Conservation (phyloP, 2,329 filamentous ascomycete genomes). For the Tolypocladium album region DNA sequence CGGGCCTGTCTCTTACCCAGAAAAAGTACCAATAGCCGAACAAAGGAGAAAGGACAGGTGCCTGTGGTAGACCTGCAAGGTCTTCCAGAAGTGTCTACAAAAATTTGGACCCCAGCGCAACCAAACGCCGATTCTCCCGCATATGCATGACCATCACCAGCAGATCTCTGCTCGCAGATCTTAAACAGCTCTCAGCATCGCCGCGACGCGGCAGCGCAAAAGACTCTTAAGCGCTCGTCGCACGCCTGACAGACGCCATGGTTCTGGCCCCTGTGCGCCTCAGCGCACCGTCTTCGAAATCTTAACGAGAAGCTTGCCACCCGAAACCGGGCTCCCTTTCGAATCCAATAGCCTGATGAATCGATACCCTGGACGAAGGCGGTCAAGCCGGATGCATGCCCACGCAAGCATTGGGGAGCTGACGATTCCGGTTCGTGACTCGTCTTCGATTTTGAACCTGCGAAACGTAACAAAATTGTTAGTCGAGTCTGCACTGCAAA, state of each 20-base stretch:
- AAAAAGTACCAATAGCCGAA: too few species aligned
- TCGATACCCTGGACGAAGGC: slow-evolving; percentile 43
- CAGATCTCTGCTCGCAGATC: neutral
- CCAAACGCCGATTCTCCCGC: neutral
- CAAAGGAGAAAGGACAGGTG: neutral
- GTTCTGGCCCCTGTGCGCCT: neutral
- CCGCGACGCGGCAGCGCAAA: neutral
- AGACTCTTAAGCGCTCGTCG: neutral
- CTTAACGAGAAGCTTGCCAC: slow-evolving; percentile 39
- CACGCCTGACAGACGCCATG: neutral
- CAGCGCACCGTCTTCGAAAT: slow-evolving; percentile 35
- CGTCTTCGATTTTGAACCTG: slow-evolving; percentile 46
- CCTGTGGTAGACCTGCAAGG: neutral
- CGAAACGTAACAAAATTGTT: neutral
- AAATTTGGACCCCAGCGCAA: neutral
- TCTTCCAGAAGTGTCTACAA: neutral
- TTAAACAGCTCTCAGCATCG: neutral
- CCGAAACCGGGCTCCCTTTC: slow-evolving; percentile 30
- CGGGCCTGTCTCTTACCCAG: neutral
- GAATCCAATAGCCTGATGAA: slow-evolving; percentile 39
- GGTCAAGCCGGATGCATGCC: slow-evolving; percentile 50
- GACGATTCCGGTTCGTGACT: slow-evolving; percentile 26
- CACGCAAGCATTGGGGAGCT: slow-evolving; percentile 34
- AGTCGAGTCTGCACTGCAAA: neutral
- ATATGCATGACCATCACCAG: neutral